Evolutionary conservation across 441 rosid species (phyloP).

Genomic region (Populus hybrid): DNA sequence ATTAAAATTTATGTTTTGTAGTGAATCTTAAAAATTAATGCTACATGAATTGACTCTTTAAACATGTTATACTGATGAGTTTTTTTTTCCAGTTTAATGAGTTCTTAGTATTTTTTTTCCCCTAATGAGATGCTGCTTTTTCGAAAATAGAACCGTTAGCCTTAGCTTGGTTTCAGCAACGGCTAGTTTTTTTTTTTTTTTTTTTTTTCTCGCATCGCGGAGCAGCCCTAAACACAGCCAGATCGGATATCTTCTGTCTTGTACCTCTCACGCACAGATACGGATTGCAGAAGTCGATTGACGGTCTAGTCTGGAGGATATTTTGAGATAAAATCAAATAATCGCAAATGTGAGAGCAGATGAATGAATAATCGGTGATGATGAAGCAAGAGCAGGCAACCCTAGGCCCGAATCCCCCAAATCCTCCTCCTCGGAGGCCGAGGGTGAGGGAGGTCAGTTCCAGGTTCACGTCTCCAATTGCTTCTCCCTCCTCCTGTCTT

Average conservation of each 20-base stretch:
- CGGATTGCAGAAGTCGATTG: not conserved
- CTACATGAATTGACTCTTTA: too few relatives aligned
- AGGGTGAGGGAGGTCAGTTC: constrained; percentile 86
- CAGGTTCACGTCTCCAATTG: constrained; percentile 70
- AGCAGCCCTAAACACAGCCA: not conserved
- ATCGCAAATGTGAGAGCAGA: not conserved
- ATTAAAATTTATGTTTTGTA: too few relatives aligned
- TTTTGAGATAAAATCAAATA: too few relatives aligned
- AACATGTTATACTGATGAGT: too few relatives aligned
- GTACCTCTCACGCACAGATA: not conserved
- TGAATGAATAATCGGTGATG: constrained; percentile 6
- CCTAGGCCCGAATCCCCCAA: constrained; percentile 17
- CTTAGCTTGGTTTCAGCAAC: too few relatives aligned
- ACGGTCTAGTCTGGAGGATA: too few relatives aligned
- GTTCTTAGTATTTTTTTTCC: too few relatives aligned
- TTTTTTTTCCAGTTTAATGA: too few relatives aligned
- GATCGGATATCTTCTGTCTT: not conserved
- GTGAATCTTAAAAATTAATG: too few relatives aligned
- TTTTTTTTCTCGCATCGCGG: not conserved
- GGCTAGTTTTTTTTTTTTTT: too few relatives aligned
- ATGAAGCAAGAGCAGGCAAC: constrained; percentile 3
- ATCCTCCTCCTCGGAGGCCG: constrained; percentile 57
- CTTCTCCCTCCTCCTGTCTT: constrained; percentile 38
- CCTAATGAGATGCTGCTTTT: too few relatives aligned
- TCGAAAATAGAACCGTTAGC: too few relatives aligned